Evolutionary conservation across 2,329 filamentous ascomycete species (phyloP).

Genomic region (Penicillium brasilianum): DNA sequence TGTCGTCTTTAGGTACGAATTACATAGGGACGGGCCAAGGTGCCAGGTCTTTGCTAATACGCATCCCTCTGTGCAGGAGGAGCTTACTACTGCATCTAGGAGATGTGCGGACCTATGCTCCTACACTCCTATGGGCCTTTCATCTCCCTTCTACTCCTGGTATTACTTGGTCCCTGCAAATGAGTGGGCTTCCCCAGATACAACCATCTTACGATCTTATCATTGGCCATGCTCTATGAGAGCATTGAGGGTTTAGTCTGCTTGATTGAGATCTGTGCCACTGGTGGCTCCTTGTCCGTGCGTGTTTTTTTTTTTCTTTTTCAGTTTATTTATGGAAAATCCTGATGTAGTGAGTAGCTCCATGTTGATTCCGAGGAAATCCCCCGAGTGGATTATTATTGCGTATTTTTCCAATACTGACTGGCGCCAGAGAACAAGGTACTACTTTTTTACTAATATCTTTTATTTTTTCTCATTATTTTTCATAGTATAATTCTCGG

Average conservation of each 20-base stretch:
- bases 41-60: slow-evolving; percentile 14
- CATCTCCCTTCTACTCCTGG: neutral
- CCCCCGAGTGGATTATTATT: neutral
- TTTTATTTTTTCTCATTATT: neutral
- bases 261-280: slow-evolving; percentile 7
- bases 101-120: slow-evolving; percentile 19
- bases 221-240: slow-evolving; percentile 19
- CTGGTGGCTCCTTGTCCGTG: too few species aligned
- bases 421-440: neutral
- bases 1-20: neutral
- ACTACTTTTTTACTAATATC: neutral
- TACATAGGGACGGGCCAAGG: slow-evolving; percentile 2
- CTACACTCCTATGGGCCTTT: slow-evolving; percentile 22
- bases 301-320: slow-evolving; percentile 4
- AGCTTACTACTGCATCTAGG: slow-evolving; percentile 27
- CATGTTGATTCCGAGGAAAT: neutral
- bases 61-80: slow-evolving; percentile 31
- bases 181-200: slow-evolving; percentile 27
- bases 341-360: neutral
- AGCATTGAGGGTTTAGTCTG: slow-evolving; percentile 8
- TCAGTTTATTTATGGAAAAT: too few species aligned
- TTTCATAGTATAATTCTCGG: neutral
- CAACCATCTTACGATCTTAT: slow-evolving; percentile 27
- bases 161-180: slow-evolving; percentile 26
- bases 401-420: slow-evolving; percentile 4